Percentiles rank a stretch among this genome's conserved stretches.
Conservation (phyloP, 345 rosid species). For the Capsella bursapastoris region DNA sequence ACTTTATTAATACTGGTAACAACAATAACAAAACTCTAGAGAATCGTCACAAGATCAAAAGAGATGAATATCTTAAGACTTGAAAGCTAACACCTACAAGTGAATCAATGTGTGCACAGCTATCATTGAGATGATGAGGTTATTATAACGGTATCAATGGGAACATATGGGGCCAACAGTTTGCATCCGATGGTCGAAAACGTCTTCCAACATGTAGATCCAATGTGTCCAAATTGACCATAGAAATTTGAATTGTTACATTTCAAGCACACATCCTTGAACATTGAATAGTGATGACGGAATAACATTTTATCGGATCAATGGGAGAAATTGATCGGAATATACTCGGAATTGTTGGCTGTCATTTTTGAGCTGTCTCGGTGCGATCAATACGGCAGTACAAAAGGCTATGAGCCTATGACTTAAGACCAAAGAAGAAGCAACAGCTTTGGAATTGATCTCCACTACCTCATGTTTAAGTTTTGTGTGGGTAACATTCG, state of each 20-base stretch:
- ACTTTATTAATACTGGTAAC: not conserved
- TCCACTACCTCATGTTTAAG: not conserved
- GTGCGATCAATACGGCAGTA: not conserved
- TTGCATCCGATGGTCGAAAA: not conserved
- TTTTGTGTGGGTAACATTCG: not conserved
- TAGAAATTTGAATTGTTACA: not conserved
- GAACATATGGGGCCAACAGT: slow-evolving; percentile 20
- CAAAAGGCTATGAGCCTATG: not conserved
- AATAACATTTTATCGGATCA: not conserved
- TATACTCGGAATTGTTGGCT: not conserved
- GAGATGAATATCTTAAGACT: not conserved
- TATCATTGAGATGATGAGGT: slow-evolving; percentile 4
- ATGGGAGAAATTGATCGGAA: not conserved
- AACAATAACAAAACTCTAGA: not conserved
- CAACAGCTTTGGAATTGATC: not conserved
- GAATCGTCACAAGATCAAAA: not conserved
- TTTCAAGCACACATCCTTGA: slow-evolving; percentile 16
- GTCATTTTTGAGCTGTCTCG: slow-evolving; percentile 1
- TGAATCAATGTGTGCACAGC: not conserved
- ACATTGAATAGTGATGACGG: slow-evolving; percentile 9
- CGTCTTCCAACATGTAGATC: slow-evolving; percentile 12
- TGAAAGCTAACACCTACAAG: not conserved
- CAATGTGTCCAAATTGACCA: not conserved
- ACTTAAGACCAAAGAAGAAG: not conserved
- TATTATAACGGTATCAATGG: slow-evolving; percentile 7